Evolutionary conservation across 495 filamentous ascomycete genomes (phyloP).

Genomic region (Chaetomidium leptoderma): DNA sequence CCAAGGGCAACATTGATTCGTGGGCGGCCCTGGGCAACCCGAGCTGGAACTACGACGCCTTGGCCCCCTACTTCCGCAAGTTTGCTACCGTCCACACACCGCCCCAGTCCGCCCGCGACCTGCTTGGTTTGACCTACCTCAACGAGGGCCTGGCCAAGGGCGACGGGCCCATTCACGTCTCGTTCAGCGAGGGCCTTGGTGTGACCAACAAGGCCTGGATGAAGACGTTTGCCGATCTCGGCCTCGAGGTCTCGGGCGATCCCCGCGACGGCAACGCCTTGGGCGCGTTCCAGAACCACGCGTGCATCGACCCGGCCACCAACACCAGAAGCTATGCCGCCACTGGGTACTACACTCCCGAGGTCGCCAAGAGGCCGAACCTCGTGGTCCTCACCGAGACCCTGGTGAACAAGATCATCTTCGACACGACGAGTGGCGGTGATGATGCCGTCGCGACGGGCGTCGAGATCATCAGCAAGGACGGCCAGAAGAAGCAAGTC

Average conservation of each 20-base stretch:
- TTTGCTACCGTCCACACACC: constrained; percentile 37
- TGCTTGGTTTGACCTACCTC: constrained; percentile 32
- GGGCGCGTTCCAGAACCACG: constrained; percentile 46
- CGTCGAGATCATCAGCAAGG: constrained; percentile 31
- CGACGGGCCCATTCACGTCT: constrained; percentile 41
- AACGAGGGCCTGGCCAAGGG: constrained; percentile 30
- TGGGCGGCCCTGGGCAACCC: constrained; percentile 53
- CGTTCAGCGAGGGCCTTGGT: constrained; percentile 37
- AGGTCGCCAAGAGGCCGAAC: constrained; percentile 39
- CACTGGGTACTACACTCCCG: constrained; percentile 36
- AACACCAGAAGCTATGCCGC: constrained; percentile 38
- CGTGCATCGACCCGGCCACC: constrained; percentile 41
- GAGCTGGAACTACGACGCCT: constrained; percentile 48
- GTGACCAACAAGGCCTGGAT: constrained; percentile 37
- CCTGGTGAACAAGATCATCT: constrained; percentile 42
- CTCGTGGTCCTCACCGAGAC: constrained; percentile 46
- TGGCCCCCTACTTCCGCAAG: constrained; percentile 48
- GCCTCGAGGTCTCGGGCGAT: constrained; percentile 35
- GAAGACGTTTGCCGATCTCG: constrained; percentile 33
- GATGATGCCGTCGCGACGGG: constrained; percentile 32
- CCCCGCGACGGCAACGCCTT: constrained; percentile 36
- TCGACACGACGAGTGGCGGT: constrained; percentile 15
- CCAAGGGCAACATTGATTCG: constrained; percentile 45
- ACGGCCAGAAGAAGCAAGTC: constrained; percentile 25
- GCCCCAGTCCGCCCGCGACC: constrained; percentile 28